Base-by-base conservation (phyloP, 31 red algal species). In the Pterothamnion heteromorphum region DNA sequence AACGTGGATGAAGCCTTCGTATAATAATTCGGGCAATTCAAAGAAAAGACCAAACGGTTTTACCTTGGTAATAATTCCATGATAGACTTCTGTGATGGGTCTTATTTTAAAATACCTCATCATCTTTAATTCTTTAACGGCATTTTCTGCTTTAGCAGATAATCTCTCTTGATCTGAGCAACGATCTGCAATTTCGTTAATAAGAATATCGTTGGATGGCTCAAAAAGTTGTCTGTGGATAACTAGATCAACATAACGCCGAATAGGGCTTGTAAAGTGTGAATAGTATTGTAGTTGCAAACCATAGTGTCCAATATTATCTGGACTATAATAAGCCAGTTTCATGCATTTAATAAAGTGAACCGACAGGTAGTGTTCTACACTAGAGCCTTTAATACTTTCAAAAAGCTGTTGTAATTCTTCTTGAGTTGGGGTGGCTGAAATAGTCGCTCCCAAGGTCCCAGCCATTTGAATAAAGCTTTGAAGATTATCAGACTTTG, bases 261-360 rank as follows among this genome's bases (percentile, higher is more conserved):
- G 95, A 80, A 99, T 99, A 1, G 98, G 98, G 1, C 95, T 96
- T 64, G 98, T 99, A 80, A 99, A 99, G 87, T 99, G 98, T 35
- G 96, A 96, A 87, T 99, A 99, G 43, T 96, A 90, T 57, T 93
- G 95, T 33, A 94, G 93, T 35, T 95, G 96, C 31, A 99, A 87
- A 3, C 98, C 98, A 86, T 99, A 99, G 51, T 99, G 98, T 28
- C 23, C 92, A 36, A 51, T 30, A 32, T 32, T 32, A 30, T 76
- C 72, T 32, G 30, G 26, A 32, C 72, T 76, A 76, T 76, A 76
- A 76, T 26, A 26, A 76, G 72, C 72, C 30, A 26, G 23, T 32
- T 76, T 76, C 30, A 76, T 30, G 30, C 72, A 30, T 32, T 76
- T 76, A 30, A 76, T 30, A 30, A 76, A 32, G 30, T 32, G 26